Evolutionary conservation across 805 yeast species (phyloP), one percentile per base, ranked within the genome.

Genomic region (Candida rishiriensis): DNA sequence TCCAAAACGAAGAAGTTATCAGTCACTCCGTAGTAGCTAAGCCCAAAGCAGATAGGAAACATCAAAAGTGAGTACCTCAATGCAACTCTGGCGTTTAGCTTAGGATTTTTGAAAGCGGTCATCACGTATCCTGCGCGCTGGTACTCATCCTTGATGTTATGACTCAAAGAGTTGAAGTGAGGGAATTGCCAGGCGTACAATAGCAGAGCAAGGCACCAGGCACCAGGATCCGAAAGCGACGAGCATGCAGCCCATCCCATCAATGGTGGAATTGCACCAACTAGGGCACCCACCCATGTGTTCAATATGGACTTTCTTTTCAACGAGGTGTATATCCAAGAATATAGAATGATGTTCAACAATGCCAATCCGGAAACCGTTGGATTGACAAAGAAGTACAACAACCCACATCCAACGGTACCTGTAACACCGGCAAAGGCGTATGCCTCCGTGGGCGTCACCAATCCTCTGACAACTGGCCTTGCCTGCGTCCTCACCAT

Each of bases 241-340:
- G 88, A 79, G 11, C 96, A 85, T 0, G 91, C 88, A 2, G 96
- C 97, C 99, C 99, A 93, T 2, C 99, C 99, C 99, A 93, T 93
- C 40, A 93, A 73, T 16, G 99, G 99, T 0, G 99, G 99, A 38
- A 93, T 86, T 0, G 97, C 99, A 3, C 99, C 99, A 3, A 93
- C 99, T n/a, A 93, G 63, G 0, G 99, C 99, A 15, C 99, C 99
- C 3, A 93, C 93, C 99, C 99, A 93, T 0, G 99, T 93, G 64
- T 93, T 93, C 34, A 86, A 62, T 41, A 93, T 91, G 18, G 87
- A 82, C 47, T 73, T 78, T 44, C 99, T 75, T 60, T 93, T 93
- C 61, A 93, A 68, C 0, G 97, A 84, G 0, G 99, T 93, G 68
- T 93, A 93, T 0, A 84, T 65, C 85, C 98, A 90, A 0, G 95